Conservation (phyloP, 768 basidiomycete genomes). For the Agaricus subrufescens region DNA sequence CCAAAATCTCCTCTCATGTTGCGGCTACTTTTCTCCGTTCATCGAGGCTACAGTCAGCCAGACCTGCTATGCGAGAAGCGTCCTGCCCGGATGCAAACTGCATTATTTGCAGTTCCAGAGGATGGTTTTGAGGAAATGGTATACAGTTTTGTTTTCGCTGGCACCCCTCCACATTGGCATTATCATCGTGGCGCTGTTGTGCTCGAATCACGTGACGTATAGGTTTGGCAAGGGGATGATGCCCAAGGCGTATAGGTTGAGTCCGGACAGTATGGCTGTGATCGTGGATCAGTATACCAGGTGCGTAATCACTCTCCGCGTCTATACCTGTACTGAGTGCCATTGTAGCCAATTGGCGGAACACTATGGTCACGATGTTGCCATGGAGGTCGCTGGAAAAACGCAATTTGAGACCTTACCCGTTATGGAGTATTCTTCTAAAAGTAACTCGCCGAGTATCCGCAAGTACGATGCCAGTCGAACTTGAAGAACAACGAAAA, state of each 20-base stretch:
- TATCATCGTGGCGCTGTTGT: conserved; percentile 62
- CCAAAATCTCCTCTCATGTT: conserved; percentile 74
- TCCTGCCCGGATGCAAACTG: conserved; percentile 71
- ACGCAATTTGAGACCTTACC: conserved; percentile 7
- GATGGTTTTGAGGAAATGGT: conserved; percentile 56
- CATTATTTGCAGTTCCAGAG: conserved; percentile 57
- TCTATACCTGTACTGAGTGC: neutral
- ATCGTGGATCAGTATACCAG: conserved; percentile 84
- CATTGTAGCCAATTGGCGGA: conserved; percentile 9
- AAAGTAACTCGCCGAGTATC: neutral
- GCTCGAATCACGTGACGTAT: conserved; percentile 82
- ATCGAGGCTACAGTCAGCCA: conserved; percentile 73
- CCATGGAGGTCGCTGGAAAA: conserved; percentile 9
- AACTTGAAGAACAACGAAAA: neutral
- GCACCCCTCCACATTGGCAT: conserved; percentile 64
- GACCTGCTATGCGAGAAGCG: conserved; percentile 69
- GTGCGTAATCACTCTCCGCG: conserved; percentile 31
- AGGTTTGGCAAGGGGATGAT: conserved; percentile 87
- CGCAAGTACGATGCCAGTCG: neutral
- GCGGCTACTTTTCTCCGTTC: conserved; percentile 78
- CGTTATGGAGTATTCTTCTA: conserved; percentile 1
- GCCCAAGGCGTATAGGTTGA: conserved; percentile 77
- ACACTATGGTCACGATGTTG: conserved; percentile 13
- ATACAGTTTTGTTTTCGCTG: conserved; percentile 56
- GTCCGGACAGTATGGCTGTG: conserved; percentile 68